Evolutionary conservation across 768 basidiomycete species (phyloP).

Genomic region (Boletus subparvulus): DNA sequence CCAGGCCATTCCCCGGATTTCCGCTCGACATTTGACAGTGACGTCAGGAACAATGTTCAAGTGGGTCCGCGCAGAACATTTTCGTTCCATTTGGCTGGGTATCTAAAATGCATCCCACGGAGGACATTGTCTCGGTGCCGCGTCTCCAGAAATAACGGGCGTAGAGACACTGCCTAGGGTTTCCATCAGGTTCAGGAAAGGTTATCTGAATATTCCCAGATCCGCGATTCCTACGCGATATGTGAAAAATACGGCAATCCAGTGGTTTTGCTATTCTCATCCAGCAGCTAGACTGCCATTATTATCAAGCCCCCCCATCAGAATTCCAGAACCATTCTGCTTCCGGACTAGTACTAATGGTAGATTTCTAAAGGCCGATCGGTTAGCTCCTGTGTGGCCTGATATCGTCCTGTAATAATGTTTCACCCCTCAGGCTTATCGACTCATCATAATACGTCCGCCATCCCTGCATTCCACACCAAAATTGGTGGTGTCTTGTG

Average conservation of each 20-base stretch:
- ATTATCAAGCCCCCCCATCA: too few relatives aligned
- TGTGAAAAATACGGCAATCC: neutral
- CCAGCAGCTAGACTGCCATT: too few relatives aligned
- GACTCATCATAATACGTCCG: neutral
- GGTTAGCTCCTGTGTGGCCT: neutral
- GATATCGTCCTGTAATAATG: neutral
- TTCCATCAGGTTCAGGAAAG: conserved; percentile 10
- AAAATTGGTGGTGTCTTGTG: neutral
- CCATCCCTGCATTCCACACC: neutral
- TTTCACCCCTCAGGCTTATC: neutral
- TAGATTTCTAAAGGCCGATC: neutral
- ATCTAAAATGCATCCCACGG: neutral
- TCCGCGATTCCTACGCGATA: conserved; percentile 16
- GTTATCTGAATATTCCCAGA: conserved; percentile 23
- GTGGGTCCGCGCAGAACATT: too few relatives aligned
- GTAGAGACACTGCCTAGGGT: conserved; percentile 6
- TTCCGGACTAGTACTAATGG: neutral
- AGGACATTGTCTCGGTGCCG: neutral
- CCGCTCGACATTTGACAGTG: neutral
- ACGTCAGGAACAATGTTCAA: neutral
- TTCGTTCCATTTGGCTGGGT: too few relatives aligned
- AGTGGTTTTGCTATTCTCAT: neutral
- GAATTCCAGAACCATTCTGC: neutral
- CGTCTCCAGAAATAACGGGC: conserved; percentile 3
- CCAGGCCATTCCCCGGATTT: conserved; percentile 19